Conservation (phyloP, 441 rosid species). For the Jatropha podagrica region DNA sequence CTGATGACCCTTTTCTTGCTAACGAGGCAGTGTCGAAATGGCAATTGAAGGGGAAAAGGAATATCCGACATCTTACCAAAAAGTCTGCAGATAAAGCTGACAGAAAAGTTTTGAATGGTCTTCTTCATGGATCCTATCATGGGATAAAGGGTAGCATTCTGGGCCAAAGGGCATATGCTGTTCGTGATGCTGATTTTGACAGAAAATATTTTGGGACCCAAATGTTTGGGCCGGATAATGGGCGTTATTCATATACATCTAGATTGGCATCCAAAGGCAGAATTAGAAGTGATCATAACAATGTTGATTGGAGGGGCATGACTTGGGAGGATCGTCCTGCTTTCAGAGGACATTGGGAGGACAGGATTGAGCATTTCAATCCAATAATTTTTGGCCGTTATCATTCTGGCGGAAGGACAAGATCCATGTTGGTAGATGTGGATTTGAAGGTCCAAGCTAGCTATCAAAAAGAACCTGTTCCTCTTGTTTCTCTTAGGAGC, state of each 20-base stretch:
- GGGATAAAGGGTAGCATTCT: conserved; percentile 36
- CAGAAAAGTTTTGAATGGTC: conserved; percentile 32
- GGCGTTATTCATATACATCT: conserved; percentile 38
- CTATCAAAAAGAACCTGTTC: conserved; percentile 74
- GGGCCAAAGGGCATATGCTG: conserved; percentile 37
- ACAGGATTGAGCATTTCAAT: conserved; percentile 39
- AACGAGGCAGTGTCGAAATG: conserved; percentile 79
- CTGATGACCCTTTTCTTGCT: conserved; percentile 45
- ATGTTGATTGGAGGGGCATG: conserved; percentile 56
- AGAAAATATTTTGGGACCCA: conserved; percentile 43
- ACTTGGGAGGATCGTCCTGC: conserved; percentile 47
- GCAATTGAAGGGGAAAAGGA: conserved; percentile 91
- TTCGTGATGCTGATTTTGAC: conserved; percentile 42
- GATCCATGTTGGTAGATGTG: conserved; percentile 67
- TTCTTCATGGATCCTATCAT: conserved; percentile 40
- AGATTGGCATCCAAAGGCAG: conserved; percentile 41
- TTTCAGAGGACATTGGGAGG: conserved; percentile 41
- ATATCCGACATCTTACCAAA: conserved; percentile 62
- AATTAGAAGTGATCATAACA: conserved; percentile 35
- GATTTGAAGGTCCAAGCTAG: conserved; percentile 84
- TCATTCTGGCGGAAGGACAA: conserved; percentile 42
- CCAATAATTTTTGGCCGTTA: conserved; percentile 38
- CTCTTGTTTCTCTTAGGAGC: conserved; percentile 82
- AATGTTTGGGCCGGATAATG: conserved; percentile 40
- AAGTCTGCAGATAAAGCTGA: conserved; percentile 42